A percentile compares a stretch with the other conserved stretches of the same genome.
These are phyloP conservation scores for Paramecium pentaurelia DNA, from an alignment of 73 alveolate species.

Conservation along the genomic window DNA sequence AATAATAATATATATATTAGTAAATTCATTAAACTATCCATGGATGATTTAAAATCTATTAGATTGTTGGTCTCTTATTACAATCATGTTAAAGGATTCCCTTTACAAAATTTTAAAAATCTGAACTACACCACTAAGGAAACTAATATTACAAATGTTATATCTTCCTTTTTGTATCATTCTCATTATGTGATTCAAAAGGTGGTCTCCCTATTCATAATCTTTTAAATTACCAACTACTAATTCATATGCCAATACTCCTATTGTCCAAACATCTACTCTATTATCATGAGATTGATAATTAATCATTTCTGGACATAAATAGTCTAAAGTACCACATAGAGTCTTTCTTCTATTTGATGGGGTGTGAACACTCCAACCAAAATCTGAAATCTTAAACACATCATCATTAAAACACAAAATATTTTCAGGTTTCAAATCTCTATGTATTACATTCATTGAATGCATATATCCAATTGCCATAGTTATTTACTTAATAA, in stretches of 20 bases:
- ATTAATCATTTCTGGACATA: constrained; percentile 92
- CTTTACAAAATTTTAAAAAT: background rate
- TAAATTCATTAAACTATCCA: background rate
- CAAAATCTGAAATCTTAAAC: constrained; percentile 68
- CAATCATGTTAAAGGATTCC: constrained; percentile 4
- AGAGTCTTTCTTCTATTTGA: constrained; percentile 45
- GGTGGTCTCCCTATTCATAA: background rate
- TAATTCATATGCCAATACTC: constrained; percentile 71
- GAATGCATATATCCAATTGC: constrained; percentile 77
- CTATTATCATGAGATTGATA: constrained; percentile 77
- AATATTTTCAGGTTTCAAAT: constrained; percentile 82
- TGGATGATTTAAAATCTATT: background rate
- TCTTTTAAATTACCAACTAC: constrained; percentile 25
- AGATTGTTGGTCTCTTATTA: background rate
- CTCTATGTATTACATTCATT: constrained; percentile 79
- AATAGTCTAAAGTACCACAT: constrained; percentile 71
- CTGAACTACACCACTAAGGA: background rate
- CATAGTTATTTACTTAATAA: constrained; percentile 66
- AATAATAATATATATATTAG: background rate
- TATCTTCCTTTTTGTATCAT: background rate
- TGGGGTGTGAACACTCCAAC: constrained; percentile 73
- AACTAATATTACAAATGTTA: background rate
- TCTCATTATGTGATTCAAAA: background rate
- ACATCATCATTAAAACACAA: constrained; percentile 53
- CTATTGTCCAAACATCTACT: constrained; percentile 93